Evolutionary conservation across 148 eudicot species (phyloP).

Genomic region (Talinum fruticosum): DNA sequence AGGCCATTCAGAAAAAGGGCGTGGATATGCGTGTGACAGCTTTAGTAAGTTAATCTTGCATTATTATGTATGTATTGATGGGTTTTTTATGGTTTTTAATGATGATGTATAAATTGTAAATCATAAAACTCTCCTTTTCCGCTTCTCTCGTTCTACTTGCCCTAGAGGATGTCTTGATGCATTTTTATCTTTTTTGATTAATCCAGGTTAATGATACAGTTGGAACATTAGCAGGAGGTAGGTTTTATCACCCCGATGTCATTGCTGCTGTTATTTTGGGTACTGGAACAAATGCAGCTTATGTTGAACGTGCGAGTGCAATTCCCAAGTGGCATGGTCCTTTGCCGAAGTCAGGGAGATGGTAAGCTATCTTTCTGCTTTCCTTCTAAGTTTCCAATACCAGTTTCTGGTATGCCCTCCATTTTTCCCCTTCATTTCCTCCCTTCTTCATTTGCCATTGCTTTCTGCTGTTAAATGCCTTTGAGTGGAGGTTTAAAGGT

Average conservation of each 20-base stretch:
- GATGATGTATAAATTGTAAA: too few species aligned
- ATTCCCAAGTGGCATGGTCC: constrained; percentile 95
- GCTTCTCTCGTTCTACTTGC: neutral
- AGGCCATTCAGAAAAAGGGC: constrained; percentile 73
- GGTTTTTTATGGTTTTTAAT: neutral
- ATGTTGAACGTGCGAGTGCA: constrained; percentile 89
- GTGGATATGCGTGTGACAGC: constrained; percentile 94
- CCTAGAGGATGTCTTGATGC: neutral
- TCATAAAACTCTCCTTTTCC: too few species aligned
- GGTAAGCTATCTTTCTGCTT: constrained; percentile 41
- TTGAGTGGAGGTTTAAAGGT: too few species aligned
- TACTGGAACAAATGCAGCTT: constrained; percentile 98
- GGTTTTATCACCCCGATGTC: constrained; percentile 58
- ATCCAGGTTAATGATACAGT: constrained; percentile 90
- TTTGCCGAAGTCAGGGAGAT: constrained; percentile 82
- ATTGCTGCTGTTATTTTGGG: constrained; percentile 94
- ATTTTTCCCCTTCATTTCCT: neutral
- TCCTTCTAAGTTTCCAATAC: neutral
- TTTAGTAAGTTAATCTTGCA: constrained; percentile 46
- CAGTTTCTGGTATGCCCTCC: neutral
- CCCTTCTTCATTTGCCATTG: neutral
- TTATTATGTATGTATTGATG: neutral
- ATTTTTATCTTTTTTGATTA: constrained; percentile 13
- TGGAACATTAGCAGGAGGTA: constrained; percentile 93
- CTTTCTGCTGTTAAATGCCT: too few species aligned